phyloP scores from a whole-genome alignment of 768 basidiomycete genomes.

The Termitomyces sp. region DNA sequence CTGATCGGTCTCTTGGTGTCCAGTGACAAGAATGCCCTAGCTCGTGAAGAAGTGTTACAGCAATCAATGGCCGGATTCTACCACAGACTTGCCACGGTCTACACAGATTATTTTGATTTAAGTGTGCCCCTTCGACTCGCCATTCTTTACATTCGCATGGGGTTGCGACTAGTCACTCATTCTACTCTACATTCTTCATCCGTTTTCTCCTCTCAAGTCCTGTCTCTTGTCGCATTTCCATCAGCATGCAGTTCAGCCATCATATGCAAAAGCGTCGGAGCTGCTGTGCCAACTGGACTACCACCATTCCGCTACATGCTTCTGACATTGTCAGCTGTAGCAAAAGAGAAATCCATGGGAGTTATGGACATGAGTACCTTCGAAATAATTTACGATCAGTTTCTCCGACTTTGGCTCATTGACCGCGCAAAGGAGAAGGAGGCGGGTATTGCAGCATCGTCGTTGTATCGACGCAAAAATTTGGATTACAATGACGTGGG shows the following conservation, averaged over 20 bases:
- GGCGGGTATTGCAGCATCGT: slow-evolving; percentile 54
- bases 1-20: slow-evolving; percentile 35
- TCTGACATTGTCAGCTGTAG: slow-evolving; percentile 41
- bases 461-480: slow-evolving; percentile 68
- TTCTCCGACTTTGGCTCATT: slow-evolving; percentile 76
- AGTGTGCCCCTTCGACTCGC: slow-evolving; percentile 59
- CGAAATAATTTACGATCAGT: slow-evolving; percentile 57
- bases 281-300: slow-evolving; percentile 21
- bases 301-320: slow-evolving; percentile 38
- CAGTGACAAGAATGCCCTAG: slow-evolving; percentile 29
- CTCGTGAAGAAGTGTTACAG: slow-evolving; percentile 70
- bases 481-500: slow-evolving; percentile 45
- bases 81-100: slow-evolving; percentile 62
- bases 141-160: slow-evolving; percentile 61
- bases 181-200: slow-evolving; percentile 14
- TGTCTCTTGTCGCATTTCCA: slow-evolving; percentile 49
- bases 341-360: slow-evolving; percentile 39
- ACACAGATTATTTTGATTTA: slow-evolving; percentile 70
- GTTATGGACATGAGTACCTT: slow-evolving; percentile 30
- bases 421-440: slow-evolving; percentile 69
- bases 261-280: slow-evolving; percentile 21
- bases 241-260: slow-evolving; percentile 35
- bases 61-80: slow-evolving; percentile 73
- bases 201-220: slow-evolving; percentile 15
- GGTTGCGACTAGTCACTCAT: slow-evolving; percentile 48